phyloP scores from a whole-genome alignment of 73 alveolate genomes.

The Durusdinium trenchii region DNA sequence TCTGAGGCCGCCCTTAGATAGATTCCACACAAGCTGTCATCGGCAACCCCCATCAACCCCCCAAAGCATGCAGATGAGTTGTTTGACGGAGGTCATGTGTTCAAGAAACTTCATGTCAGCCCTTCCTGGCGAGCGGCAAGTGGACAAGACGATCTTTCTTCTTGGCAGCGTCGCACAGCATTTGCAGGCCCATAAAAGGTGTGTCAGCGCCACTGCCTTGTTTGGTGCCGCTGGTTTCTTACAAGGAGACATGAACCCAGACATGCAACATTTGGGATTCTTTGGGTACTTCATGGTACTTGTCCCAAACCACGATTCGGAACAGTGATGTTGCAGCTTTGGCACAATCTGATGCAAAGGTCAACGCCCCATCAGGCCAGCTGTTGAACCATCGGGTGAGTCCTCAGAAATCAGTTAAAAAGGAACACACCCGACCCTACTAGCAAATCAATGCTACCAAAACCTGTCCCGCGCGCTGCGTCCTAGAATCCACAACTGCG shows the following conservation, averaged over 20 bases:
- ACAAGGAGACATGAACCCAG: too few relatives aligned
- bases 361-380: not conserved
- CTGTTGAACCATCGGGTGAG: not conserved
- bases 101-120: too few relatives aligned
- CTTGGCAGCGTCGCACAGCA: not conserved
- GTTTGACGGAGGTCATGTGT: not conserved
- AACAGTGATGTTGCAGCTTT: too few relatives aligned
- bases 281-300: too few relatives aligned
- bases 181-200: not conserved
- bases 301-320: too few relatives aligned
- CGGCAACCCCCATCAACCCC: not conserved
- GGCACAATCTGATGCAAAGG: constrained; percentile 8
- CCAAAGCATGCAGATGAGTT: not conserved
- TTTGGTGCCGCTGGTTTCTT: too few relatives aligned
- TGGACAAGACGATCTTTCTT: not conserved
- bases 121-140: not conserved
- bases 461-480: not conserved
- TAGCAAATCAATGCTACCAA: too few relatives aligned
- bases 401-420: not conserved
- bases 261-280: too few relatives aligned
- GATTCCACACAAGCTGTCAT: not conserved
- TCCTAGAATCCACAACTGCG: not conserved
- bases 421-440: too few relatives aligned
- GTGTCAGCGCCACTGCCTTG: constrained; percentile 19
- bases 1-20: not conserved